Base-by-base conservation (phyloP, 1,284 basidiomycete genomes). In the Neonothopanus nambi region DNA sequence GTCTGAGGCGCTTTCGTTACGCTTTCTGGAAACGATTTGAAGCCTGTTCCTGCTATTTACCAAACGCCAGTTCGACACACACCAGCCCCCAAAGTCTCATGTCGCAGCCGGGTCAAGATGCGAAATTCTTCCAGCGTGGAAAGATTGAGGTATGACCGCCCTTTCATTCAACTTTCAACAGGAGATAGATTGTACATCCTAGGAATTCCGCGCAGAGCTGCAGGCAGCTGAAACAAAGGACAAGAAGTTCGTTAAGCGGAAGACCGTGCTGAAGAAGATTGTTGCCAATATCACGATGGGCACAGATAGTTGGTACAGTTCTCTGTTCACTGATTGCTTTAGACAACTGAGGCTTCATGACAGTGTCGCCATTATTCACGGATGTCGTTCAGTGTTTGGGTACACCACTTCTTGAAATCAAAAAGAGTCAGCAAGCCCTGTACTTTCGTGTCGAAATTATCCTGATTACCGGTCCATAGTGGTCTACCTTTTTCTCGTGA, bases 211-310 rank as follows among this genome's bases (percentile, higher is more conserved):
- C 49, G 80, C 89, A 58, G 95, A 97, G 71, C 80, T 98, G 44
- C 91, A 93, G 67, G 89, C 89, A 52, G 88, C 93, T 6, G 91
- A 93, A 67, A 79, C 87, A 58, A 94, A 94, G 73, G 95, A 98
- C 80, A 98, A 97, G 80, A 95, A 94, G 64, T 97, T 84, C 61
- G 74, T 83, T 60, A 93, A 93, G 72, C 83, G 93, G 61, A 96
- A 94, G 81, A 93, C 82, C 0, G 90, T 91, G 20, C 74, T 98
- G 65, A 98, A 98, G 82, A 95, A 95, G 78, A 89, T 98, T 61
- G 93, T 96, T 18, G 91, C 93, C 46, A 95, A 93, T 70, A 95
- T 95, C 68, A 97, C 94, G 1, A 95, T 95, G 87, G 94, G 94
- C 54, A 95, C 94, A 65, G 93, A 95, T 69, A 92, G 93, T 90